Conservation (phyloP, 805 yeast genomes). For the Starmerella davenportii region DNA sequence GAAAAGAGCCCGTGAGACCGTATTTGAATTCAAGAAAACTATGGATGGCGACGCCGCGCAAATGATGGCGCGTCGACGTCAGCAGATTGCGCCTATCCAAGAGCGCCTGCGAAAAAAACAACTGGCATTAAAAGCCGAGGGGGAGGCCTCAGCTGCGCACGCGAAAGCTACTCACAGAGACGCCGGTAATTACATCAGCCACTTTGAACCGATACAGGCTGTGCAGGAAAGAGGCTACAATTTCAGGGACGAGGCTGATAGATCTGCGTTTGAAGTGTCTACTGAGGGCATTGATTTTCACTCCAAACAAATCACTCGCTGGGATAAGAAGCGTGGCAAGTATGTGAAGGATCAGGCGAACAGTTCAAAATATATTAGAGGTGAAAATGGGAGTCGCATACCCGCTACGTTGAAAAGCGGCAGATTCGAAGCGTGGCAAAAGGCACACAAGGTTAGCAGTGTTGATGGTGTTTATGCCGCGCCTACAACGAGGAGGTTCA, state of each 20-base stretch:
- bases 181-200: conserved; percentile 64
- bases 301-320: conserved; percentile 41
- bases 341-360: conserved; percentile 68
- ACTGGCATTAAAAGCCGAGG: conserved; percentile 45
- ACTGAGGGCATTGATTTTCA: conserved; percentile 53
- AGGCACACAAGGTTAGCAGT: conserved; percentile 36
- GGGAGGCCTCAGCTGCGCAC: conserved; percentile 19
- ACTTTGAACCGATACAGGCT: conserved; percentile 66
- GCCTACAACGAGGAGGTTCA: conserved; percentile 26
- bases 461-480: conserved; percentile 25
- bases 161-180: conserved; percentile 46
- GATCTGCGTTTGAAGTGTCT: conserved; percentile 69
- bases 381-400: conserved; percentile 82
- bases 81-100: conserved; percentile 77
- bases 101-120: conserved; percentile 53
- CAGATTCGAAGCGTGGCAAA: conserved; percentile 80
- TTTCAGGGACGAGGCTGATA: conserved; percentile 51
- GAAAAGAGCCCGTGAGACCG: conserved; percentile 68
- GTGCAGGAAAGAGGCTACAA: conserved; percentile 67
- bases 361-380: conserved; percentile 55
- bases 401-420: conserved; percentile 90
- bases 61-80: conserved; percentile 72
- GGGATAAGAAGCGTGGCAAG: conserved; percentile 90
- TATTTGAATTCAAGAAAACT: conserved; percentile 63
- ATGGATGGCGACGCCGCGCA: conserved; percentile 40